phyloP scores from a whole-genome alignment of 1,284 basidiomycete species.

The Pyrrhoderma noxium region DNA sequence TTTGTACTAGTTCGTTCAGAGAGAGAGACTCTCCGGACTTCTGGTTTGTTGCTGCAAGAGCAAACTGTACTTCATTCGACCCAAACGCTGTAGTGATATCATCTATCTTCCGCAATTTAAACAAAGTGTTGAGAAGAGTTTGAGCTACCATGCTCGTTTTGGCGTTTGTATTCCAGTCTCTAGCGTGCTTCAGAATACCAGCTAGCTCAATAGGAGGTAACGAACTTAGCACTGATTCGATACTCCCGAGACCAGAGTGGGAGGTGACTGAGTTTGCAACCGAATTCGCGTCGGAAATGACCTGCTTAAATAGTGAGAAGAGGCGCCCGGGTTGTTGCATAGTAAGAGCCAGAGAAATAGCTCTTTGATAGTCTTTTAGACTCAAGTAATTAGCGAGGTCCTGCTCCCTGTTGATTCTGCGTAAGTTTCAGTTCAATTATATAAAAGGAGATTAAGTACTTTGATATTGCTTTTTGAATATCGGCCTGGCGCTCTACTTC shows the following conservation, averaged over 20 bases:
- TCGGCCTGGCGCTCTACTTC: constrained; percentile 67
- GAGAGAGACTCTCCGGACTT: constrained; percentile 33
- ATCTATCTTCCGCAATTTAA: constrained; percentile 68
- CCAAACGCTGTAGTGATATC: constrained; percentile 70
- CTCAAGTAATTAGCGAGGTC: constrained; percentile 88
- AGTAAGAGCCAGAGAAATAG: constrained; percentile 84
- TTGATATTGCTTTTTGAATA: constrained; percentile 66
- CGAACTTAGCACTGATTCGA: constrained; percentile 78
- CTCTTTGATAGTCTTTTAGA: constrained; percentile 84
- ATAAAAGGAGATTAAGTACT: constrained; percentile 43
- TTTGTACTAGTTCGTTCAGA: constrained; percentile 75
- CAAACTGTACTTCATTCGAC: constrained; percentile 22
- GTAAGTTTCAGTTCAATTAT: constrained; percentile 2
- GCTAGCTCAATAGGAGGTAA: constrained; percentile 71
- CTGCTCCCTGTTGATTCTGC: constrained; percentile 75
- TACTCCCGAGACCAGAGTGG: constrained; percentile 57
- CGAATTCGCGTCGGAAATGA: constrained; percentile 34
- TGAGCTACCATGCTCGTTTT: constrained; percentile 87
- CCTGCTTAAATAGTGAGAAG: constrained; percentile 69
- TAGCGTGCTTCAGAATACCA: constrained; percentile 74
- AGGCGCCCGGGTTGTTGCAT: constrained; percentile 93
- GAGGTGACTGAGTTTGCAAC: constrained; percentile 20
- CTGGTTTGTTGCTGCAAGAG: background rate
- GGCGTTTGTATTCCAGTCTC: constrained; percentile 92
- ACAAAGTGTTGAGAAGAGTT: constrained; percentile 72